Conservation (phyloP, 2,329 filamentous ascomycete genomes). For the Apiospora koreana region DNA sequence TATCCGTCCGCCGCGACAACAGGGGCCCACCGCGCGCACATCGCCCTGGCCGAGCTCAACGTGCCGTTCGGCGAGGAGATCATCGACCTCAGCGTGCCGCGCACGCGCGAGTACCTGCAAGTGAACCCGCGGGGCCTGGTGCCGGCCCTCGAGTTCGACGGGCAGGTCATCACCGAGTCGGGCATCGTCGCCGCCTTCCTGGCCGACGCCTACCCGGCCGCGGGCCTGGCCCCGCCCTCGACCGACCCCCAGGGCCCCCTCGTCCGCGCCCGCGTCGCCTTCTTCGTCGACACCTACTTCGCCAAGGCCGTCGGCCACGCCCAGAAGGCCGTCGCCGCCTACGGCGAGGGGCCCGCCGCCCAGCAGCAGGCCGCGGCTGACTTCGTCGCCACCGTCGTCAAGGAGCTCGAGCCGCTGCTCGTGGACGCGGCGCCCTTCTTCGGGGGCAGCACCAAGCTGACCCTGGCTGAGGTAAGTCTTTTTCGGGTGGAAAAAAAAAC, state of each 20-base stretch:
- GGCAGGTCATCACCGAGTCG: slow-evolving; percentile 16
- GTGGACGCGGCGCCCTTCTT: slow-evolving; percentile 17
- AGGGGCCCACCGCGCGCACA: slow-evolving; percentile 18
- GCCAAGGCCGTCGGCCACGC: slow-evolving; percentile 13
- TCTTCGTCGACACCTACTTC: slow-evolving; percentile 18
- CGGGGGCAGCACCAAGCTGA: slow-evolving; percentile 15
- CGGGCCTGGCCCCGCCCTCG: slow-evolving; percentile 12
- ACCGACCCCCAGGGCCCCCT: slow-evolving; percentile 10
- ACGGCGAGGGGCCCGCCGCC: not conserved
- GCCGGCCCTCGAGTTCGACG: slow-evolving; percentile 13
- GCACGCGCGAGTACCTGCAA: slow-evolving; percentile 15
- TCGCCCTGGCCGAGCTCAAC: slow-evolving; percentile 15
- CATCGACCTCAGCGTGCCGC: slow-evolving; percentile 13
- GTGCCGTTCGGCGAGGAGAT: slow-evolving; percentile 16
- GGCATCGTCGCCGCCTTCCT: slow-evolving; percentile 16
- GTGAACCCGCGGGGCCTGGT: slow-evolving; percentile 18
- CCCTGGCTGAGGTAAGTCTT: slow-evolving; percentile 15
- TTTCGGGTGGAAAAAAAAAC: no score
- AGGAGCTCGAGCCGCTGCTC: slow-evolving; percentile 17
- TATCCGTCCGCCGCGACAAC: not conserved
- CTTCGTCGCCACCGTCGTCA: slow-evolving; percentile 9
- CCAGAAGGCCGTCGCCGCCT: slow-evolving; percentile 2
- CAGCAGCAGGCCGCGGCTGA: not conserved
- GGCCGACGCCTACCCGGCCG: slow-evolving; percentile 11
- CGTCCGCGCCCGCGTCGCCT: slow-evolving; percentile 13